Percentiles rank a stretch among this genome's conserved stretches.
Evolutionary conservation across 164 flowering plant species (phyloP).

Genomic region (Nymphaea colorata): DNA sequence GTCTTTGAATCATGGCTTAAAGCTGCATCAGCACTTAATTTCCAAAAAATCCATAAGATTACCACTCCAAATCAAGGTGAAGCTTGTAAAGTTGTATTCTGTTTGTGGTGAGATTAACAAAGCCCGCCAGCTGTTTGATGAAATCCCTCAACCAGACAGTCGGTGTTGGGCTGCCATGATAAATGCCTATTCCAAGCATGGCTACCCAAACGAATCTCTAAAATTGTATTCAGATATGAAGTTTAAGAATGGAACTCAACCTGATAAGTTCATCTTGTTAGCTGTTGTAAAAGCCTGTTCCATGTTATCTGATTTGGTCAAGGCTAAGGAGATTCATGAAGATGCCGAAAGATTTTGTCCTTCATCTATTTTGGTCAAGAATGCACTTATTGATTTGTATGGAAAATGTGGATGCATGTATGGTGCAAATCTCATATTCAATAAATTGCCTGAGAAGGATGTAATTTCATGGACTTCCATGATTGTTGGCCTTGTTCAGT

Average conservation of each 20-base stretch:
- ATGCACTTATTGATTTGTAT: constrained; percentile 45
- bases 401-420: constrained; percentile 32
- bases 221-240: constrained; percentile 18
- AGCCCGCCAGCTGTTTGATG: constrained; percentile 41
- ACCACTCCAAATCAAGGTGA: too few relatives aligned
- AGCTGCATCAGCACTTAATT: not conserved
- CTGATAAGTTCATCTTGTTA: constrained; percentile 29
- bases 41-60: too few relatives aligned
- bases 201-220: constrained; percentile 28
- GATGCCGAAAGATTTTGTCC: constrained; percentile 28
- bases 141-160: constrained; percentile 36
- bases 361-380: constrained; percentile 22
- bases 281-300: constrained; percentile 47
- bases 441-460: constrained; percentile 24
- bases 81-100: constrained; percentile 6
- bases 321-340: constrained; percentile 32
- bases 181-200: constrained; percentile 29
- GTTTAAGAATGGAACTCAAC: constrained; percentile 9
- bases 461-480: constrained; percentile 58
- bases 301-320: constrained; percentile 14
- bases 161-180: constrained; percentile 35
- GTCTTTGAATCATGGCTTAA: too few relatives aligned
- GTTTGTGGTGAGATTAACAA: constrained; percentile 26
- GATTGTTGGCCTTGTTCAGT: constrained; percentile 26
- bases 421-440: constrained; percentile 31